A percentile compares a stretch with the other conserved stretches of the same genome.
These are phyloP conservation scores for Senna siamea DNA, from an alignment of 306 rosid genomes.

Conservation along the genomic window DNA sequence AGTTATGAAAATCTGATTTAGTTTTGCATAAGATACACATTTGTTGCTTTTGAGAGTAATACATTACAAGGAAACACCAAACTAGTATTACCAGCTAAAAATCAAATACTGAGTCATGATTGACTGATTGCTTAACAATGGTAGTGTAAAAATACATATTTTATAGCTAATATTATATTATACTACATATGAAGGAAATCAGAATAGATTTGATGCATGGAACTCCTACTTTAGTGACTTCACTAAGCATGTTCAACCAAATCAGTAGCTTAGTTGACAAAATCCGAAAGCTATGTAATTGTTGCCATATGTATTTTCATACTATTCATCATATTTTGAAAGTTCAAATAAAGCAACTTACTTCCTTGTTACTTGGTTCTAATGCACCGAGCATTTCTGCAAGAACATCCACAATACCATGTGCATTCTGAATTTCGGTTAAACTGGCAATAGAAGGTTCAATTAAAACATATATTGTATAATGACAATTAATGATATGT, in stretches of 20 bases:
- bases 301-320: constrained; percentile 7
- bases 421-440: constrained; percentile 96
- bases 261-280: constrained; percentile 2
- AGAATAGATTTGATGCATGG: not conserved
- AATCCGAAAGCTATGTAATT: constrained; percentile 14
- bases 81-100: constrained; percentile 5
- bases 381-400: constrained; percentile 90
- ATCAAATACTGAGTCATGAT: not conserved
- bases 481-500: constrained; percentile 16
- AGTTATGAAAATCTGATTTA: constrained; percentile 23
- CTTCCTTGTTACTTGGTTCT: constrained; percentile 90
- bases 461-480: constrained; percentile 32
- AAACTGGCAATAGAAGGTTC: constrained; percentile 55
- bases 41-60: not conserved
- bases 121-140: constrained; percentile 16
- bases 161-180: constrained; percentile 20
- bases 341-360: constrained; percentile 39
- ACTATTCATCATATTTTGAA: constrained; percentile 31
- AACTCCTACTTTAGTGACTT: not conserved
- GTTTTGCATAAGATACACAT: not conserved
- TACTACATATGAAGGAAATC: constrained; percentile 17
- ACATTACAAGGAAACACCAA: constrained; percentile 22
- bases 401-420: constrained; percentile 96
- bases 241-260: constrained; percentile 23
- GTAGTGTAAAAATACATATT: not conserved